These are phyloP conservation scores for Daldinia concentrica DNA, from an alignment of 495 filamentous ascomycete species.

Conservation along the genomic window DNA sequence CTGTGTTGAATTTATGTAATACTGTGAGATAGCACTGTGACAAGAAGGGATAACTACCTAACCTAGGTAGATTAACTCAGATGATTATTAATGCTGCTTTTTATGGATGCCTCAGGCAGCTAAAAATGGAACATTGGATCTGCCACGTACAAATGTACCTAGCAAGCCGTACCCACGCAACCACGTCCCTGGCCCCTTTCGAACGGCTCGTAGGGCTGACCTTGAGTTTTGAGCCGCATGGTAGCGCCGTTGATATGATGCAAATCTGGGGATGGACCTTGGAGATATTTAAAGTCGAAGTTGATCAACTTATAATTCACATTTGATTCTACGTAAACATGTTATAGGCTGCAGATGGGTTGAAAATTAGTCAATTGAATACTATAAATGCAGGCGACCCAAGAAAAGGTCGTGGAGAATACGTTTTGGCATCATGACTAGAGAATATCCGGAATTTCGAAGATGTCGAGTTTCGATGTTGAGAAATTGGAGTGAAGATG, in stretches of 20 bases:
- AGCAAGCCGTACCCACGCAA: constrained; percentile 39
- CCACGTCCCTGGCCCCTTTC: constrained; percentile 37
- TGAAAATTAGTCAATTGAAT: constrained; percentile 38
- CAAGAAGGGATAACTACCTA: too few species aligned
- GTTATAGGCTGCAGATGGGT: neutral
- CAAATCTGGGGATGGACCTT: constrained; percentile 43
- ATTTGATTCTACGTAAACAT: constrained; percentile 20
- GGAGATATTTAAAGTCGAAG: constrained; percentile 44
- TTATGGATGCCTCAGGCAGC: constrained; percentile 22
- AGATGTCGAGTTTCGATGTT: constrained; percentile 36
- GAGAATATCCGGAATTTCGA: constrained; percentile 9
- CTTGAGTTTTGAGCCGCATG: constrained; percentile 50
- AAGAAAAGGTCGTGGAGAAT: neutral
- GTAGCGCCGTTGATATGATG: constrained; percentile 50
- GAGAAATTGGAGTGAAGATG: constrained; percentile 41
- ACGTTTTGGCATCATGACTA: constrained; percentile 6
- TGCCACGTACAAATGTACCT: constrained; percentile 11
- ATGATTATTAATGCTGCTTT: neutral
- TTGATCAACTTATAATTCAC: constrained; percentile 24
- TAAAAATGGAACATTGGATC: constrained; percentile 26
- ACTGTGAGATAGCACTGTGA: neutral
- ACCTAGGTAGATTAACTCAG: too few species aligned
- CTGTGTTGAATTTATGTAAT: neutral
- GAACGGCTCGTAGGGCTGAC: constrained; percentile 48
- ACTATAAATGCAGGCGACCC: constrained; percentile 27